A percentile compares a stretch with the other conserved stretches of the same genome.
These are phyloP conservation scores for Dryas octopetala DNA, from an alignment of 306 rosid species.

Conservation along the genomic window DNA sequence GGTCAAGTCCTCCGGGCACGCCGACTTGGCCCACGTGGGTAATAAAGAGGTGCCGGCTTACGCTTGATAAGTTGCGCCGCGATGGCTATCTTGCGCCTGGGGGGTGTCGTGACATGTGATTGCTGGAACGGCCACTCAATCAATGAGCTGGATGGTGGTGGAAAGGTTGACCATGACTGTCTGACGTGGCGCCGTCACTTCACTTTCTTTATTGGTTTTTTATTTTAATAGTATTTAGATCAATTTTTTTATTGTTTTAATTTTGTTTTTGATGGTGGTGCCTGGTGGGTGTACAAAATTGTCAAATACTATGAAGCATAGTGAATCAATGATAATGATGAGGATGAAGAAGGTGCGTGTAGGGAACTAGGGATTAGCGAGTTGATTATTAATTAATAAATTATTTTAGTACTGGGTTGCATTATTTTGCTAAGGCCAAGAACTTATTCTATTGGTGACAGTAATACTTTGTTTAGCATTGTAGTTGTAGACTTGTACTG, in stretches of 20 bases:
- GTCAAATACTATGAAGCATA: background rate
- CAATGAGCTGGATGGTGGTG: constrained; percentile 34
- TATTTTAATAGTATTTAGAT: background rate
- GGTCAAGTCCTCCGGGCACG: constrained; percentile 19
- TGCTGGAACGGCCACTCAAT: constrained; percentile 29
- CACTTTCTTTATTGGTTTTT: background rate
- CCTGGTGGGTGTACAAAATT: background rate
- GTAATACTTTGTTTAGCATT: background rate
- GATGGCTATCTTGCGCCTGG: constrained; percentile 15
- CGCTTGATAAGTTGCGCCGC: constrained; percentile 32
- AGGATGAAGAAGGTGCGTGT: constrained; percentile 13
- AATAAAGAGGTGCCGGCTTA: constrained; percentile 33
- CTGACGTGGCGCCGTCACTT: constrained; percentile 31
- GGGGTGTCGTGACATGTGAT: background rate
- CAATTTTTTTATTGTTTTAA: background rate
- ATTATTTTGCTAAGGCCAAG: background rate
- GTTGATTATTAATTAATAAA: background rate
- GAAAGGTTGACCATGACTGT: constrained; percentile 26
- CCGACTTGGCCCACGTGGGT: background rate
- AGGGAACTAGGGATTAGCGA: background rate
- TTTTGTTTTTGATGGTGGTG: background rate
- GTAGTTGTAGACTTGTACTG: background rate
- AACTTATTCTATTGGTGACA: background rate
- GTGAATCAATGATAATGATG: background rate
- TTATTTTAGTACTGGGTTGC: constrained; percentile 4